Base-by-base conservation (phyloP, 345 rosid species). In the Moringa oleifera region DNA sequence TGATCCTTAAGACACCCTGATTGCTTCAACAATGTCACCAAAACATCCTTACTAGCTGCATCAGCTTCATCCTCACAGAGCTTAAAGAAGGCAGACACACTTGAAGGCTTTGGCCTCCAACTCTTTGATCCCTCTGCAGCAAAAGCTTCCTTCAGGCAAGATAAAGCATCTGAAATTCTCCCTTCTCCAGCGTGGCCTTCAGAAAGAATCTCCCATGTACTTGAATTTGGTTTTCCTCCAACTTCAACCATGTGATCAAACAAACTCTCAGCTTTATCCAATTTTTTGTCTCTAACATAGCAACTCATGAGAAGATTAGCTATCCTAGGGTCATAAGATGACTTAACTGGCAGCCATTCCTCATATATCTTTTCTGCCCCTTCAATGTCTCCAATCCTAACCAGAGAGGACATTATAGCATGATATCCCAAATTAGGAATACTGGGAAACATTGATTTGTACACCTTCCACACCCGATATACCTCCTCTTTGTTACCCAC, bases 201-300 rank as follows among this genome's bases (percentile, higher is more conserved):
- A 10, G 90, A 92, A 11, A 94, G 92, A 70, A 75, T 79, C 78
- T 94, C 99, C 99, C 97, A 90, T 33, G 96, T 77, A 51, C 65
- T 79, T 45, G 96, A 63, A 62, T 79, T 88, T 0, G 97, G 96
- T 73, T 71, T 88, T 68, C 95, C 97, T 70, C 97, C 95, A 65
- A 28, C 69, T 68, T 88, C 89, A 51, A 71, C 51, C 80, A 94
- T 86, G 71, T 79, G 81, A 55, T 82, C 71, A 51, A 88, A 81
- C 46, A 85, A 51, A 21, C 66, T 73, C 73, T 86, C 81, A 17
- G 87, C 96, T 68, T 76, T 80, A 59, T 77, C 88, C 56, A 86
- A 52, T 31, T 78, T 74, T 58, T 90, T 83, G 71, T 82, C 83
- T 73, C 76, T 86, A 20, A 86, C 83, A 24, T 83, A 87, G 59